Conservation (phyloP, 2,329 filamentous ascomycete genomes). For the Xylariomycetidae sp. region DNA sequence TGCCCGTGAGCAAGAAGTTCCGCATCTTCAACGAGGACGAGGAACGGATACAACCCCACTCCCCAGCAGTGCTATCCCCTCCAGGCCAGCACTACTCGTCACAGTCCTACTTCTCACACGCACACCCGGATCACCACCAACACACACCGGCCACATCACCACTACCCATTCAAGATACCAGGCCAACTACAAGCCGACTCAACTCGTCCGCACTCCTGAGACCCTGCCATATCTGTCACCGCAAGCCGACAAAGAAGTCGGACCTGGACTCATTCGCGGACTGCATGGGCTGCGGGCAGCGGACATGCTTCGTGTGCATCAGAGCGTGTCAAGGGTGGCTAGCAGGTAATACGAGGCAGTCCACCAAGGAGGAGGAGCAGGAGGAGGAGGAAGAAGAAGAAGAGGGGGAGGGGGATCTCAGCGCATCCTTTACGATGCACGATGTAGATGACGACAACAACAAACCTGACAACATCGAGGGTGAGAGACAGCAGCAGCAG, state of each 20-base stretch:
- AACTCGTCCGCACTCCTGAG: slow-evolving; percentile 31
- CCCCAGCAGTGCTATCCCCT: slow-evolving; percentile 2
- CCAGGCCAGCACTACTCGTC: slow-evolving; percentile 8
- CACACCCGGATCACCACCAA: too few species aligned
- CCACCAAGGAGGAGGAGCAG: slow-evolving; percentile 4
- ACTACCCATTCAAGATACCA: slow-evolving; percentile 2
- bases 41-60: slow-evolving; percentile 3
- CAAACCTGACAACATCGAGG: slow-evolving; percentile 4
- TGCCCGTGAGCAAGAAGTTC: slow-evolving; percentile 23
- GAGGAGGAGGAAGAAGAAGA: slow-evolving; percentile 12
- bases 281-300: slow-evolving; percentile 56
- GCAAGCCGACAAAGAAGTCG: slow-evolving; percentile 58
- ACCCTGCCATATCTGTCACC: slow-evolving; percentile 65
- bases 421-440: slow-evolving; percentile 45
- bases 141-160: slow-evolving; percentile 4
- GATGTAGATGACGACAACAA: slow-evolving; percentile 36
- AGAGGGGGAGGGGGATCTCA: slow-evolving; percentile 32
- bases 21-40: slow-evolving; percentile 17
- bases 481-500: slow-evolving; percentile 2
- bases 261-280: slow-evolving; percentile 63
- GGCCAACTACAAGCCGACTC: slow-evolving; percentile 9
- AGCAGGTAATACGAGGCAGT: slow-evolving; percentile 2
- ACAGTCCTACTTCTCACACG: slow-evolving; percentile 21
- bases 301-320: slow-evolving; percentile 67
- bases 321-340: slow-evolving; percentile 55